phyloP scores from a whole-genome alignment of 2,329 filamentous ascomycete genomes.

The Furcasterigmium furcatum region DNA sequence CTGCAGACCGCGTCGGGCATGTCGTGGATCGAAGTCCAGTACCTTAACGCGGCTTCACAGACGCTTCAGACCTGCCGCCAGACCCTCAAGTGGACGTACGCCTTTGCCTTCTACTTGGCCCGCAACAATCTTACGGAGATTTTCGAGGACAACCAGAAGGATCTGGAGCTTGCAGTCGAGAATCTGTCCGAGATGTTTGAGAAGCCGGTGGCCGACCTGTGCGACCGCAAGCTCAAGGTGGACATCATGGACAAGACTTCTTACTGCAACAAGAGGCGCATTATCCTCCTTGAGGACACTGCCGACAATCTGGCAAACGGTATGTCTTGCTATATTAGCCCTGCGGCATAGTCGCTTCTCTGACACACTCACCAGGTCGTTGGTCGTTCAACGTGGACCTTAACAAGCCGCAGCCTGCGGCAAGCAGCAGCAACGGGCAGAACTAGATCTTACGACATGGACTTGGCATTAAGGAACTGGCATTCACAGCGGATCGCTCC shows the following conservation, averaged over 20 bases:
- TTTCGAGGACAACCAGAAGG: slow-evolving; percentile 98
- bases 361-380: slow-evolving; percentile 31
- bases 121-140: slow-evolving; percentile 95
- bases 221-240: slow-evolving; percentile 86
- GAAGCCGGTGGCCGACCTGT: slow-evolving; percentile 85
- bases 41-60: slow-evolving; percentile 88
- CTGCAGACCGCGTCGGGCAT: slow-evolving; percentile 90
- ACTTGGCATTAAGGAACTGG: no score
- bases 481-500: no score
- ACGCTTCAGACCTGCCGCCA: slow-evolving; percentile 96
- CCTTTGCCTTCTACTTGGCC: slow-evolving; percentile 95
- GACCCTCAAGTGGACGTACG: slow-evolving; percentile 98
- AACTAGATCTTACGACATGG: no score
- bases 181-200: slow-evolving; percentile 99
- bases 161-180: slow-evolving; percentile 95
- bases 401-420: slow-evolving; percentile 10
- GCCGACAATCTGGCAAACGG: slow-evolving; percentile 88
- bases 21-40: slow-evolving; percentile 99
- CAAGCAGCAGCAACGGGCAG: not conserved
- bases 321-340: slow-evolving; percentile 29
- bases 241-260: slow-evolving; percentile 98
- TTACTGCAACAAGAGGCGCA: slow-evolving; percentile 88
- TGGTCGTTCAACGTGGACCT: slow-evolving; percentile 43
- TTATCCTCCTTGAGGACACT: slow-evolving; percentile 89
- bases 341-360: slow-evolving; percentile 23